Evolutionary conservation across 164 flowering plant genomes (phyloP), one percentile per base, ranked within the genome.

Genomic region (Buxus sempervirens): DNA sequence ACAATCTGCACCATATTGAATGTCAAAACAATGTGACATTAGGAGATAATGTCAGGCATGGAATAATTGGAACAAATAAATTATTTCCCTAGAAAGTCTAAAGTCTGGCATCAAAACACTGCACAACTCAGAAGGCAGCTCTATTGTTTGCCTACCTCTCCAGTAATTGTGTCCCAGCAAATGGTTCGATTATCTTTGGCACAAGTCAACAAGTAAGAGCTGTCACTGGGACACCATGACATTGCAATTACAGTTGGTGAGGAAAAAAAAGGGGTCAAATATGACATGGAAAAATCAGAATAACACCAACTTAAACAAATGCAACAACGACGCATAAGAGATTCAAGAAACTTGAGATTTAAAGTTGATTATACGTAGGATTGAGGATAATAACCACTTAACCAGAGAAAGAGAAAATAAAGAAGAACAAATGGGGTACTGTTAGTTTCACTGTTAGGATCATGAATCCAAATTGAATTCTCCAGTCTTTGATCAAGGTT

Each of bases 171-270:
- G 75, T 93, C 98, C 99, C 98, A 96, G 78, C 98, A 96, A 59
- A 96, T 83, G 14, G 99, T 93, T 49, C 99, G 87, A 72, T 89
- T 90, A 77, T 96, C 99, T 74, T 91, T 96, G 25, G 89, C 95
- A 84, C 98, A 93, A 10, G 99, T 91, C 63, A 96, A 84, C 79
- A 96, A 75, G 78, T 85, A 96, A 19, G 96, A 84, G 77, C 89
- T 90, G 67, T 93, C 97, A 74, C 21, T 79, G 9, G 97, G 96
- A 75, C 99, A 96, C 99, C 99, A 96, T 63, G 97, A 80, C 99
- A 96, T 93, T 53, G 93, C 95, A 80, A 91, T 88, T n/a, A 96
- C 97, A 84, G 98, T 98, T 96, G 83, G 55, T 57, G 56, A 19
- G 62, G 38, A 22, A 56, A 22, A 57, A 22, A n/a, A 58, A 22